phyloP scores from a whole-genome alignment of 139 green algal genomes.

The Deuterostichococcus epilithicus region DNA sequence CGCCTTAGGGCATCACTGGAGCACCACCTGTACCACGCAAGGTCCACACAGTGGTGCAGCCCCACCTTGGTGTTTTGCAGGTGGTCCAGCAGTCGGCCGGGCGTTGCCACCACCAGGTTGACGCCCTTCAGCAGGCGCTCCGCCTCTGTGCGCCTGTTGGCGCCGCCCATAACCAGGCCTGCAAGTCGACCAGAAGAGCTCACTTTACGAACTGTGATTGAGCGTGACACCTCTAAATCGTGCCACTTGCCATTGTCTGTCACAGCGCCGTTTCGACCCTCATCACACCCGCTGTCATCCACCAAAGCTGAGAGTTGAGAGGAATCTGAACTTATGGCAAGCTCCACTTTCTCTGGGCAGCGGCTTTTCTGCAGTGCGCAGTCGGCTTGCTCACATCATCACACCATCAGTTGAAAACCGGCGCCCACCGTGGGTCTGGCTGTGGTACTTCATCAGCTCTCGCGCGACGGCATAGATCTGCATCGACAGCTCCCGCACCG shows the following conservation, averaged over 20 bases:
- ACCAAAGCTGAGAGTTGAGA: too few species aligned
- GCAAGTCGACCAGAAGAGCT: not conserved
- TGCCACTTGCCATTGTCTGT: too few species aligned
- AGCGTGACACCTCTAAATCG: too few species aligned
- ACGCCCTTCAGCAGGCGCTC: slow-evolving; percentile 93
- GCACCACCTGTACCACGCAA: too few species aligned
- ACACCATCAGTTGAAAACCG: too few species aligned
- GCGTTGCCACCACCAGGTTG: slow-evolving; percentile 93
- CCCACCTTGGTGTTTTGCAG: slow-evolving; percentile 80
- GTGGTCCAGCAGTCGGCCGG: slow-evolving; percentile 95
- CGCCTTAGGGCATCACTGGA: too few species aligned
- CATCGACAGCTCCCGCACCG: slow-evolving; percentile 92
- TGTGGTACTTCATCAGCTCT: slow-evolving; percentile 90
- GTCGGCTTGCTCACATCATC: not conserved
- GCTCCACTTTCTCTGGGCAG: too few species aligned
- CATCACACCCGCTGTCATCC: too few species aligned
- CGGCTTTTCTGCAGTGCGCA: not conserved
- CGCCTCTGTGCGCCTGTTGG: slow-evolving; percentile 92
- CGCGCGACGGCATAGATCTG: slow-evolving; percentile 94
- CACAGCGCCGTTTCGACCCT: too few species aligned
- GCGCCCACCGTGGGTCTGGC: slow-evolving; percentile 81
- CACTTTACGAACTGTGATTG: too few species aligned
- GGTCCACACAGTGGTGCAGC: too few species aligned
- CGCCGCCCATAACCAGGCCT: slow-evolving; percentile 94
- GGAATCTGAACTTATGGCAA: too few species aligned